Base-by-base conservation (phyloP, 2,329 filamentous ascomycete species). In the Chaetomium sp. region DNA sequence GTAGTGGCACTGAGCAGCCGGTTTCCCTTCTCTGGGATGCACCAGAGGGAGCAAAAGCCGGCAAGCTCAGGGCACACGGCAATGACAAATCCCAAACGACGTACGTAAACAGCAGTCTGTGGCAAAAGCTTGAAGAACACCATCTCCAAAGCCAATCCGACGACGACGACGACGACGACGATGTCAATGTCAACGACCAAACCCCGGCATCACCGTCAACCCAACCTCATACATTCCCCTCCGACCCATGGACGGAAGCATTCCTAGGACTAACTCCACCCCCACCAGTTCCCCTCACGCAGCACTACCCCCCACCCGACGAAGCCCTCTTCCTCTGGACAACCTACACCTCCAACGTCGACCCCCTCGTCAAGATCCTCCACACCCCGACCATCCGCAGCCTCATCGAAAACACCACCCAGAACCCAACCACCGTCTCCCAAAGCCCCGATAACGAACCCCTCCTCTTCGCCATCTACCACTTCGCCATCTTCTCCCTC, bases 401-500 rank as follows among this genome's bases (percentile, higher is more conserved):
- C 6, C 27, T 52, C 34, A 12, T 52, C 2, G n/a, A 37, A 2
- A n/a, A 35, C 9, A 4, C 12, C 6, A 12, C 8, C 34, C 12
- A 19, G 14, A 35, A 45, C 1, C 42, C 14, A 6, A 11, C 14
- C 6, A 32, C 19, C 14, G 10, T 27, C 6, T 40, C 34, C 41
- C 19, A 3, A 38, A 14, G 40, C 6, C 32, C 19, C 19, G 19
- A 27, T 7, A 32, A 51, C 2, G 49, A 43, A 27, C 46, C 34
- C 14, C 43, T 52, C 12, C 42, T 52, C 19, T 52, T 52, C 9
- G 42, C 50, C 6, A 40, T 46, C 33, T 46, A 52, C 42, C 42
- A 52, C 34, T 52, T 52, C 50, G 50, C 50, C 42, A 8, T 46
- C 6, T 34, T 46, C n/a, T 38, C 50, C 35, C 36, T 52, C 35